These are phyloP conservation scores for Collybiopsis luxurians DNA, from an alignment of 768 basidiomycete genomes.

Conservation along the genomic window DNA sequence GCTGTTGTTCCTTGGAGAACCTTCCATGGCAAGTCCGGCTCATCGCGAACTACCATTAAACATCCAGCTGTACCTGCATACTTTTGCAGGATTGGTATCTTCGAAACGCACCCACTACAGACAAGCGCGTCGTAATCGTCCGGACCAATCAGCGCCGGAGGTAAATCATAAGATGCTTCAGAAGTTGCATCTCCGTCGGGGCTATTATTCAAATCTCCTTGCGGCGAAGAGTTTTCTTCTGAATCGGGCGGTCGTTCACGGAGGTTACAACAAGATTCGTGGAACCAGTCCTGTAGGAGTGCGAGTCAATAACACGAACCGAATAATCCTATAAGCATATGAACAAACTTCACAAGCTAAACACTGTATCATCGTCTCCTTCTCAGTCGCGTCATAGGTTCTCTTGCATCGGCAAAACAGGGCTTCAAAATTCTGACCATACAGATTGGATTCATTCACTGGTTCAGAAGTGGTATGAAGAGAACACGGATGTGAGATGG, in stretches of 20 bases:
- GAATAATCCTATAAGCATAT: not conserved
- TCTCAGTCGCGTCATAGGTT: constrained; percentile 71
- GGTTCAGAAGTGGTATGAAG: constrained; percentile 54
- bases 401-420: constrained; percentile 74
- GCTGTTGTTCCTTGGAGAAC: constrained; percentile 32
- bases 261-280: constrained; percentile 85
- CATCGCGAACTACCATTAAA: constrained; percentile 64
- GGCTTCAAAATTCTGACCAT: constrained; percentile 72
- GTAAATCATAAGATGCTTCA: constrained; percentile 59
- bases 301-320: constrained; percentile 6
- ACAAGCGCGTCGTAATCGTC: constrained; percentile 75
- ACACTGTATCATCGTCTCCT: constrained; percentile 89
- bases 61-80: constrained; percentile 69
- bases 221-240: constrained; percentile 40
- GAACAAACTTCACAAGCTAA: constrained; percentile 74
- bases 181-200: constrained; percentile 44
- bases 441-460: constrained; percentile 57
- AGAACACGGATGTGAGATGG: constrained; percentile 59
- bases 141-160: constrained; percentile 64
- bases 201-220: constrained; percentile 13
- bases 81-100: constrained; percentile 48
- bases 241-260: constrained; percentile 55
- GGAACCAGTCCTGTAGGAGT: constrained; percentile 78
- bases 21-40: constrained; percentile 47
- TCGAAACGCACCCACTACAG: constrained; percentile 66